These are phyloP conservation scores for Penicillium dipodomyicola DNA, from an alignment of 495 filamentous ascomycete genomes.

Conservation along the genomic window DNA sequence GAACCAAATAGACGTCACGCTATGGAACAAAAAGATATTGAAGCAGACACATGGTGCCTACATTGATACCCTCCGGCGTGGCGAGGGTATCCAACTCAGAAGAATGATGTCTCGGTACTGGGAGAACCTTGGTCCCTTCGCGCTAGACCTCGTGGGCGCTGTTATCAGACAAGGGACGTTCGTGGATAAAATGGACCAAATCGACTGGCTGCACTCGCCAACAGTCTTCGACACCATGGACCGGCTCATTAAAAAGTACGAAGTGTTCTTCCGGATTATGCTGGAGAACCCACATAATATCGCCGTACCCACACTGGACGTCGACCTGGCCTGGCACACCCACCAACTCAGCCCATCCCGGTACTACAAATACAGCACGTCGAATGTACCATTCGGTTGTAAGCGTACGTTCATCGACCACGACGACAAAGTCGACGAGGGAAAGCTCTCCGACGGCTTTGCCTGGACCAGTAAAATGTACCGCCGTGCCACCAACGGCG, in stretches of 20 bases:
- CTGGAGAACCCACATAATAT: conserved; percentile 47
- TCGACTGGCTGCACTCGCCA: conserved; percentile 74
- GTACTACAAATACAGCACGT: conserved; percentile 57
- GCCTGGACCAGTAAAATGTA: conserved; percentile 75
- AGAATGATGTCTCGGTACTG: conserved; percentile 81
- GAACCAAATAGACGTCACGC: conserved; percentile 9
- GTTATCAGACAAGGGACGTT: conserved; percentile 78
- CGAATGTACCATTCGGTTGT: background rate
- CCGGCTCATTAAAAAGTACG: conserved; percentile 66
- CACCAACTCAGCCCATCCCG: conserved; percentile 57
- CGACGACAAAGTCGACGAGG: conserved; percentile 79
- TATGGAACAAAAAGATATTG: conserved; percentile 14
- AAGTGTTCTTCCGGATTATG: conserved; percentile 67
- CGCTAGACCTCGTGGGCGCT: conserved; percentile 71
- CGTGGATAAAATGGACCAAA: conserved; percentile 74
- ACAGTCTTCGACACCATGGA: conserved; percentile 60
- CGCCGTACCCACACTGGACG: conserved; percentile 77
- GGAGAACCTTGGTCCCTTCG: conserved; percentile 69
- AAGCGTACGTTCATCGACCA: conserved; percentile 63
- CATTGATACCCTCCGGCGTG: background rate
- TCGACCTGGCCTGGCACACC: conserved; percentile 77
- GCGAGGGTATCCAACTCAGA: conserved; percentile 52
- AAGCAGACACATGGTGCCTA: conserved; percentile 3
- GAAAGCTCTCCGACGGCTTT: conserved; percentile 58
- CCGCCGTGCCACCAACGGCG: conserved; percentile 52